Conservation (phyloP, 106 monocot species). For the Ottelia alismoides region DNA sequence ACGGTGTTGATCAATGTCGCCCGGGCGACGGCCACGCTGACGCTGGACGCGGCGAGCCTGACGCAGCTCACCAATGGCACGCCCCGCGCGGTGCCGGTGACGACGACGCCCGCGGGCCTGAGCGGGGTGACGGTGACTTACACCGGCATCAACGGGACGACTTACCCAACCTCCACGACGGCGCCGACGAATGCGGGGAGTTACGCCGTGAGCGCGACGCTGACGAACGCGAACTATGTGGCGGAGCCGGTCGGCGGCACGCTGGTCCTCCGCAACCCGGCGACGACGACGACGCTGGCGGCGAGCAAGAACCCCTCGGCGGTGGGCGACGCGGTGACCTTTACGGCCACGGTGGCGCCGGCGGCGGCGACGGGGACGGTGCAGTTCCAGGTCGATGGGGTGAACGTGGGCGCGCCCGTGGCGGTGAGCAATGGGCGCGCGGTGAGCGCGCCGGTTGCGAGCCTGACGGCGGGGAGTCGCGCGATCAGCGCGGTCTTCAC, state of each 20-base stretch:
- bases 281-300: neutral
- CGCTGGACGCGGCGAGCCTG: too few species aligned
- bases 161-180: neutral
- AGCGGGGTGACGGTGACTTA: neutral
- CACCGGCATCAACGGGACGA: neutral
- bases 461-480: too few species aligned
- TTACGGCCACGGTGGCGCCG: too few species aligned
- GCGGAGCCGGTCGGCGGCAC: neutral
- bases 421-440: too few species aligned
- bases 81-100: neutral
- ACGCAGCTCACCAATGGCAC: too few species aligned
- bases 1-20: neutral
- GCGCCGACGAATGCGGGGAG: neutral
- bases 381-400: too few species aligned
- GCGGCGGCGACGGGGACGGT: too few species aligned
- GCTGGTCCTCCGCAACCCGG: neutral
- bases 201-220: neutral
- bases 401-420: too few species aligned
- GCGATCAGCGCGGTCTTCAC: too few species aligned
- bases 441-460: too few species aligned
- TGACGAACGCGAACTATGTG: neutral
- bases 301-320: too few species aligned
- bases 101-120: neutral
- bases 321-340: too few species aligned
- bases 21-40: neutral